Base-by-base conservation (phyloP, 257 asterid species). In the Jasminum sambac region DNA sequence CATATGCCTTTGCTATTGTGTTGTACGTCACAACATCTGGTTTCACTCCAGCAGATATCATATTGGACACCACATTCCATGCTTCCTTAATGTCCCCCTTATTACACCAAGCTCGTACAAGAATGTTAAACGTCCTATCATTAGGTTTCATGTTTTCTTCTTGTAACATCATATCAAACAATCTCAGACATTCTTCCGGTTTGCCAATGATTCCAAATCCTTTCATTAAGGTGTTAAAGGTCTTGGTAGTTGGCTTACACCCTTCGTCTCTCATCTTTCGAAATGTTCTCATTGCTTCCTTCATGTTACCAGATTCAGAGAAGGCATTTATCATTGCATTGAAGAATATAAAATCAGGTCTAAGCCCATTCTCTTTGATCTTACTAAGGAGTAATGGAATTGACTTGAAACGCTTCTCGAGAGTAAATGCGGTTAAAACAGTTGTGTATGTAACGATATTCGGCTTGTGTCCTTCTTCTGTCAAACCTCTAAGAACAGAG, bases 291-390 rank as follows among this genome's bases (percentile, higher is more conserved):
- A 91, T 86, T 19, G 99, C 96, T 79, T 88, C 96, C 67, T 89
- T 82, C 78, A 89, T 79, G 70, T 91, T 89, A 41, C 99, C 89
- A 16, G 96, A 89, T 77, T 94, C 99, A n/a, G 96, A 81, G 84
- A 94, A 94, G 0, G 97, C 92, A 68, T 94, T 94, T 80, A 94
- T 94, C 87, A 88, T 79, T 58, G 97, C 96, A 77, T 94, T 94
- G 90, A 85, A 91, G 84, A 94, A 91, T 75, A 91, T 89, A 1
- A 96, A 86, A 78, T 94, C 99, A 0, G 99, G 96, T 73, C 83
- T 86, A 58, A 94, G 76, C 46, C 96, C 96, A 77, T 85, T 84
- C 14, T 79, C 59, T 67, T 91, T 97, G 68, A 89, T 81, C 77
- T 84, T 84, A 46, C 87, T 78, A 17, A 94, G 88, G 65, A 94